phyloP scores from a whole-genome alignment of 1,139 yeast species.

The Suhomyces anneliseae region DNA sequence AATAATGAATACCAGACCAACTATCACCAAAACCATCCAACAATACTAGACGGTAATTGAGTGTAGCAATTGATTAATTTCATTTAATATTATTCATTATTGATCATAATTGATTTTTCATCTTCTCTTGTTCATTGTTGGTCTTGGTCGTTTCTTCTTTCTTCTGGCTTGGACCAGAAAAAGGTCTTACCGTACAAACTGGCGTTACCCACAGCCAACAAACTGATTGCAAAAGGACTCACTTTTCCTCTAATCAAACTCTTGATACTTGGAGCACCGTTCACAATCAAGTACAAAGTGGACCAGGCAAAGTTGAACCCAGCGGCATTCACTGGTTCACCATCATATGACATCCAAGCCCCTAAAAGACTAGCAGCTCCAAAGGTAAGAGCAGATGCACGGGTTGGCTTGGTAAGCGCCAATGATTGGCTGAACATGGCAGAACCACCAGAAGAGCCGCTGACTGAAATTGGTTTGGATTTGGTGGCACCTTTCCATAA shows the following conservation, averaged over 20 bases:
- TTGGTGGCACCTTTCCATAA: conserved; percentile 18
- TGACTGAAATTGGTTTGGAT: conserved; percentile 13
- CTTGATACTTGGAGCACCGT: conserved; percentile 61
- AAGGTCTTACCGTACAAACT: conserved; percentile 70
- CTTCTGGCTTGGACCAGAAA: conserved; percentile 37
- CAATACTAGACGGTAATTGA: too few relatives aligned
- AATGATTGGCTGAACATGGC: conserved; percentile 27
- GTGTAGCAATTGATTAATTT: too few relatives aligned
- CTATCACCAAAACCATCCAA: too few relatives aligned
- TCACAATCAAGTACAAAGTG: conserved; percentile 69
- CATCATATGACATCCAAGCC: conserved; percentile 77
- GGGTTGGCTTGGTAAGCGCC: conserved; percentile 37
- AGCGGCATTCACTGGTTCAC: conserved; percentile 79
- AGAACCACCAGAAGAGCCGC: conserved; percentile 33
- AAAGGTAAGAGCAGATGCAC: conserved; percentile 34
- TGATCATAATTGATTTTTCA: background rate
- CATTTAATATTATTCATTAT: too few relatives aligned
- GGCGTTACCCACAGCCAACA: conserved; percentile 63
- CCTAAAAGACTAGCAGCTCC: conserved; percentile 77
- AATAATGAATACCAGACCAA: too few relatives aligned
- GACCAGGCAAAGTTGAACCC: conserved; percentile 93
- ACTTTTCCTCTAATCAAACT: conserved; percentile 38
- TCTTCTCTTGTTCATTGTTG: background rate
- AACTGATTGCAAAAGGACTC: conserved; percentile 62
- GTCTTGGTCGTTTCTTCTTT: background rate